Base-by-base conservation (phyloP, 345 rosid genomes). In the Mangifera indica region DNA sequence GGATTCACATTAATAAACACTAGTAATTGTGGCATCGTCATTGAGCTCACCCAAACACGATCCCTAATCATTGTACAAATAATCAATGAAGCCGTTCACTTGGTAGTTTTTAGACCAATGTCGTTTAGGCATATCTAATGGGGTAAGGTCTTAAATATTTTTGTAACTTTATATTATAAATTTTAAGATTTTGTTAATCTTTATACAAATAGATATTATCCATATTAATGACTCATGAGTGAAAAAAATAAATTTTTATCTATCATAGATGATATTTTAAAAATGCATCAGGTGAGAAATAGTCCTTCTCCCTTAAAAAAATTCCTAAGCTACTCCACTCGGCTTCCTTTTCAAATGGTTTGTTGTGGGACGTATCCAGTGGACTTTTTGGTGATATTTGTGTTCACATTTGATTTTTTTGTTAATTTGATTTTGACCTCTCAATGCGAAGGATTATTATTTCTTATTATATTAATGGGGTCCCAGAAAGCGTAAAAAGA, bases 1-100 rank as follows among this genome's bases (percentile, higher is more conserved):
- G 72, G 53, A 62, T 53, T 40, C 62, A 21, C 40, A 54, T 69
- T n/a, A n/a, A n/a, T n/a, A n/a, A n/a, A n/a, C n/a, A n/a, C n/a
- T n/a, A n/a, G n/a, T 18, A 18, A 48, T 49, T 15, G 18, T 49
- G 66, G 65, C 18, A 0, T 20, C 5, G 56, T 20, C 67, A 60
- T 7, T 9, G 51, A 21, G 7, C 3, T 37, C 12, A 21, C 29
- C 59, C 45, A 66, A 0, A 20, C 63, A 59, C 40, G 15, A 24
- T 40, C 10, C 11, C n/a, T 29, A 37, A 57, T 70, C 18, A 22
- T 55, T 57, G 54, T 10, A 46, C 32, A 10, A 54, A 5, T 14
- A 68, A 54, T 42, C 40, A 55, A 37, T 21, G 0, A 7, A 20
- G n/a, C 58, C 46, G 58, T 60, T 32, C 66, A 70, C 32, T 20